Evolutionary conservation across 1,139 yeast species (phyloP), one percentile per base, ranked within the genome.

Genomic region (Blastobotrys indianensis): DNA sequence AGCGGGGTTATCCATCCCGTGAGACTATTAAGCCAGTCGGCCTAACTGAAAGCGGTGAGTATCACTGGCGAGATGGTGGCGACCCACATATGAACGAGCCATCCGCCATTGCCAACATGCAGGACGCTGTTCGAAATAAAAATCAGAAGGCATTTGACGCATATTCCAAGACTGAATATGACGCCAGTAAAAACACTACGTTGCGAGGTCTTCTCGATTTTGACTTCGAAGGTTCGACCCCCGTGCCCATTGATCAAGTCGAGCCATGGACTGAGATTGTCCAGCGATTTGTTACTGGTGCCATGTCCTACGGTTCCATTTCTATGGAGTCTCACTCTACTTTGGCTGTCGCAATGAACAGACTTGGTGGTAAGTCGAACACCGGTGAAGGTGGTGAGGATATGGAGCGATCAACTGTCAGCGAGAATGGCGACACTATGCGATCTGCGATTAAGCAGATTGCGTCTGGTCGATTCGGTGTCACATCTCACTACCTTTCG

Each of bases 381-480:
- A 90, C 97, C 53, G 98, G 98, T 72, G 98, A 92, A 74, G 98
- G 98, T 74, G 98, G 98, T 74, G 98, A 92, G 69, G 97, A 92
- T 64, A 79, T 95, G 40, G 96, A 92, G 62, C 78, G 97, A 62
- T 85, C 95, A 4, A 73, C 76, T 50, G 83, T 84, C 33, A 77
- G 77, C 52, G 84, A 79, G 43, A 84, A 85, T 57, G 97, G 97
- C 61, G 97, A 92, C 65, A 87, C 97, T 16, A 92, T 92, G 96
- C 80, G 98, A 67, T 90, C 97, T 29, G 88, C 97, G 32, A 92
- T 92, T 64, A 92, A 92, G 71, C 98, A 92, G 71, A 85, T 92
- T 67, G 98, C 98, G 17, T 87, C 97, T 41, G 97, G 97, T 57
- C 80, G 98, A 70, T 92, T 92, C 62, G 98, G 98, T 73, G 98